Conservation (phyloP, 2,329 filamentous ascomycete genomes). For the Stromatinia cepivora region DNA sequence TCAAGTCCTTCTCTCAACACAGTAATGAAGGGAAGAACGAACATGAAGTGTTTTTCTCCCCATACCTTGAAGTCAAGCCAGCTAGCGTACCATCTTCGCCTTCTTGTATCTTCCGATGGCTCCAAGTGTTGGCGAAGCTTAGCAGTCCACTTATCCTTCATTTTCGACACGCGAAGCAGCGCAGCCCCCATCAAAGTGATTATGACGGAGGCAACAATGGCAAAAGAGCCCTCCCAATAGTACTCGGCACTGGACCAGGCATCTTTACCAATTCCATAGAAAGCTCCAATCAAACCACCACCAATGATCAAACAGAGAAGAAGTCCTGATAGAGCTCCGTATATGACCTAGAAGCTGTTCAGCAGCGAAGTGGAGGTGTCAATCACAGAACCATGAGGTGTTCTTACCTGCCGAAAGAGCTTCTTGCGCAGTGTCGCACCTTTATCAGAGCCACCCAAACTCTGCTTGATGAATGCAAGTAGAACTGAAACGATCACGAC, state of each 20-base stretch:
- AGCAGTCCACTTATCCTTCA: conserved; percentile 83
- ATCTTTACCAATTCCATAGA: conserved; percentile 65
- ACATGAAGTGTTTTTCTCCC: conserved; percentile 81
- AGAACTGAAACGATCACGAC: conserved; percentile 86
- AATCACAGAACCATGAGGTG: not conserved
- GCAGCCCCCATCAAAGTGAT: conserved; percentile 81
- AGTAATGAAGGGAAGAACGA: conserved; percentile 81
- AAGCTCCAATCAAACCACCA: conserved; percentile 61
- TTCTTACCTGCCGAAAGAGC: conserved; percentile 56
- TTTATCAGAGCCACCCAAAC: conserved; percentile 62
- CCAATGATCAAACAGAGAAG: conserved; percentile 60
- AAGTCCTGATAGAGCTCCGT: conserved; percentile 53
- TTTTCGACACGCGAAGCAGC: conserved; percentile 76
- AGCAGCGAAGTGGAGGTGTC: not conserved
- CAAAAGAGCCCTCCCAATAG: conserved; percentile 80
- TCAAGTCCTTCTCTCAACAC: conserved; percentile 86
- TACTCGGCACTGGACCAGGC: conserved; percentile 68
- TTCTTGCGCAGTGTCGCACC: conserved; percentile 66
- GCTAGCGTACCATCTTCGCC: conserved; percentile 34
- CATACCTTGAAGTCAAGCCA: conserved; percentile 58
- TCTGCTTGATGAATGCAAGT: conserved; percentile 81
- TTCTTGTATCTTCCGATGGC: conserved; percentile 44
- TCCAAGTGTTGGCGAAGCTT: conserved; percentile 71
- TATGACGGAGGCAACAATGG: conserved; percentile 72
- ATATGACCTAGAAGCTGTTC: conserved; percentile 53